A percentile compares a stretch with the other conserved stretches of the same genome.
phyloP scores from a whole-genome alignment of 176 grass and related monocot genomes.

The Carex myosuroides region DNA sequence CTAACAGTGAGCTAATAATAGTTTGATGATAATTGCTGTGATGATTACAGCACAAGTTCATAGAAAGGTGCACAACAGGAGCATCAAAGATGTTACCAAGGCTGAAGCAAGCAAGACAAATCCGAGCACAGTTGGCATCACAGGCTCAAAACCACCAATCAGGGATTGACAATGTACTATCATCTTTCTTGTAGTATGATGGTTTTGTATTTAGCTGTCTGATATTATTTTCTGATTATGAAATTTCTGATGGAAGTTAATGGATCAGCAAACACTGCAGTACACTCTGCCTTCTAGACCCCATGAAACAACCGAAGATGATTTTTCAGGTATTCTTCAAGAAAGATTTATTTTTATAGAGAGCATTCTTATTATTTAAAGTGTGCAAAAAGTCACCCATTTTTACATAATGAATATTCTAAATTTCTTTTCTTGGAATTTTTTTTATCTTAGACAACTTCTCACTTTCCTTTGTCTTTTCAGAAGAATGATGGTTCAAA shows the following conservation, averaged over 20 bases:
- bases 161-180: conserved; percentile 45
- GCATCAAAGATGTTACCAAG: conserved; percentile 95
- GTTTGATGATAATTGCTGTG: conserved; percentile 9
- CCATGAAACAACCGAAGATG: conserved; percentile 37
- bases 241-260: conserved; percentile 36
- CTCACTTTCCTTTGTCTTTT: neutral
- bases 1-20: conserved; percentile 17
- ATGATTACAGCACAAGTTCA: conserved; percentile 81
- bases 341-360: neutral
- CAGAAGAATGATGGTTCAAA: neutral
- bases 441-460: neutral
- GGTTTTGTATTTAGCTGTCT: conserved; percentile 26
- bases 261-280: conserved; percentile 57
- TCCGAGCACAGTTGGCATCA: conserved; percentile 54
- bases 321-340: conserved; percentile 34
- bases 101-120: conserved; percentile 77
- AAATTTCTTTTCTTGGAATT: neutral
- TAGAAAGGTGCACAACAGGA: conserved; percentile 87
- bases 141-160: conserved; percentile 38
- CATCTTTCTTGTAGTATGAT: conserved; percentile 7
- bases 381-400: neutral
- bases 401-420: neutral
- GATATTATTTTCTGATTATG: conserved; percentile 13
- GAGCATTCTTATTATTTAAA: neutral
- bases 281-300: conserved; percentile 51